These are phyloP conservation scores for Phytopythium cucurbitacearum DNA, from an alignment of 352 stramenopile genomes.

Conservation along the genomic window DNA sequence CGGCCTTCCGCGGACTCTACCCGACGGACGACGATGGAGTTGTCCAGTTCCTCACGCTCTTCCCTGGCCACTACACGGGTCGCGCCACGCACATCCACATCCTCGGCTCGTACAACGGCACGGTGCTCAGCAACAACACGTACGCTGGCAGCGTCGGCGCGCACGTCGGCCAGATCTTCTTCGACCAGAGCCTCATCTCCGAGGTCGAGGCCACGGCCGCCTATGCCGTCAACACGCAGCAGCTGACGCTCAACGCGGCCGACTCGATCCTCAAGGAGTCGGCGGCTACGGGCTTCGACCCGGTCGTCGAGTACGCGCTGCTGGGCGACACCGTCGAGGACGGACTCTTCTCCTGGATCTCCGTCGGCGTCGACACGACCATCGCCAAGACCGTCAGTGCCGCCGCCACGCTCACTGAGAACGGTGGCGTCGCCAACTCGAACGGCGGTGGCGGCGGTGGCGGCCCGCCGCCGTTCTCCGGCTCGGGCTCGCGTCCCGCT, in stretches of 20 bases:
- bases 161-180: constrained; percentile 17
- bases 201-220: constrained; percentile 12
- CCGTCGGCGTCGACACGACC: constrained; percentile 23
- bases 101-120: constrained; percentile 20
- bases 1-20: constrained; percentile 15
- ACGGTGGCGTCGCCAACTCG: constrained; percentile 14
- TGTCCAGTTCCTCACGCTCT: constrained; percentile 15
- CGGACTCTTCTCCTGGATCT: constrained; percentile 32
- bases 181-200: constrained; percentile 17
- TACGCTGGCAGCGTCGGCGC: constrained; percentile 8
- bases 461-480: constrained; percentile 4
- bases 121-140: constrained; percentile 20
- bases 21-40: constrained; percentile 14
- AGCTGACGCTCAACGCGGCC: constrained; percentile 15
- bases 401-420: constrained; percentile 20
- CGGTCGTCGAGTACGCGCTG: constrained; percentile 26
- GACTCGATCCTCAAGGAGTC: constrained; percentile 26
- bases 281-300: constrained; percentile 20
- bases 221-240: constrained; percentile 22
- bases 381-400: constrained; percentile 12
- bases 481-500: neutral
- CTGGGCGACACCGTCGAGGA: constrained; percentile 22
- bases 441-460: constrained; percentile 10
- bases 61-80: constrained; percentile 20
- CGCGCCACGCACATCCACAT: constrained; percentile 24